A percentile compares a stretch with the other conserved stretches of the same genome.
phyloP scores from a whole-genome alignment of 306 rosid genomes.

The Quercus parvula region DNA sequence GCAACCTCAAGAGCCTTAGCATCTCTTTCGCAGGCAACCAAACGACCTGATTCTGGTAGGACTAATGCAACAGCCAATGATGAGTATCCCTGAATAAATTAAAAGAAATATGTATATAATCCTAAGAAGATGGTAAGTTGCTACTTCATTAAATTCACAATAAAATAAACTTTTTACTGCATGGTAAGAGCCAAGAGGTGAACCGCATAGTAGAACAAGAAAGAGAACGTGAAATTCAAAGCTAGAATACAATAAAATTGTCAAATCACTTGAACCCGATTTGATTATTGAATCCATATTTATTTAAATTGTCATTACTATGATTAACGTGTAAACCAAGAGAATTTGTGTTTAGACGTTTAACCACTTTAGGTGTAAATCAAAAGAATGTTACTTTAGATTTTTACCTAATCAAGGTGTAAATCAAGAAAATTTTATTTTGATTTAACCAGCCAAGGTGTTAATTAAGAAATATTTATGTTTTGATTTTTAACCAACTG shows the following conservation, averaged over 20 bases:
- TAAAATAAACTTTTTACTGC: neutral
- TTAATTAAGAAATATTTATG: too few relatives aligned
- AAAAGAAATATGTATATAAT: neutral
- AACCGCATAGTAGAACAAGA: neutral
- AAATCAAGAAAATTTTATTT: too few relatives aligned
- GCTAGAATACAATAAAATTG: neutral
- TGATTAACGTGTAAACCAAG: too few relatives aligned
- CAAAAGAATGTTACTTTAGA: too few relatives aligned
- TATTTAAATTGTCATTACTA: too few relatives aligned
- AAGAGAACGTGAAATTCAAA: neutral
- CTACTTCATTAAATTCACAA: neutral
- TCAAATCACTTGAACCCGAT: neutral
- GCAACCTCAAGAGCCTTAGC: constrained; percentile 78
- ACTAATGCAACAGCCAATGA: constrained; percentile 81
- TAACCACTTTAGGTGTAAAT: too few relatives aligned
- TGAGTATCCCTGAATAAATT: constrained; percentile 77
- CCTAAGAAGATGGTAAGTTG: neutral
- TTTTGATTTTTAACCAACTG: too few relatives aligned
- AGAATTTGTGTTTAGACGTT: too few relatives aligned
- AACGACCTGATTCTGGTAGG: constrained; percentile 85
- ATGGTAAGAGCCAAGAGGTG: neutral
- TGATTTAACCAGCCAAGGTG: too few relatives aligned
- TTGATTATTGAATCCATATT: too few relatives aligned
- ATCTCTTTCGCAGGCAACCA: constrained; percentile 92
- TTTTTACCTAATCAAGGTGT: too few relatives aligned